Evolutionary conservation across 805 yeast species (phyloP).

Genomic region (Hanseniaspora lachancei): DNA sequence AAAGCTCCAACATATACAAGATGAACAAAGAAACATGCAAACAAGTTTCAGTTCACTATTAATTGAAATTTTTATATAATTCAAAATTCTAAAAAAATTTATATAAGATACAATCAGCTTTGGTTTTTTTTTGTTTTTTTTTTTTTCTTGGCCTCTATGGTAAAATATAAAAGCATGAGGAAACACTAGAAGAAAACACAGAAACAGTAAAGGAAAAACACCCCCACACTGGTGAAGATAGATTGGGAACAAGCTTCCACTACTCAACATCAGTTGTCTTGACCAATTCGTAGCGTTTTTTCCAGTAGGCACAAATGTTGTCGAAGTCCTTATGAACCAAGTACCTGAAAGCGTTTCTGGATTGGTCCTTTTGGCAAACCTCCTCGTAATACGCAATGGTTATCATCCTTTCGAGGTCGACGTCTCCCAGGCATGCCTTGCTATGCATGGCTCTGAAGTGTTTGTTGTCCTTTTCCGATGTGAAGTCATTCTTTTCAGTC

Average conservation of each 20-base stretch:
- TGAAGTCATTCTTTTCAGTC: conserved; percentile 17
- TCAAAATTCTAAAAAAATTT: neutral
- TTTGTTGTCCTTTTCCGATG: conserved; percentile 8
- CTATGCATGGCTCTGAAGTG: conserved; percentile 11
- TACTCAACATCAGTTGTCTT: no score
- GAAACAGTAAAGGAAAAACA: no score
- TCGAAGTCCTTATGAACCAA: neutral
- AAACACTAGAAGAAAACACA: no score
- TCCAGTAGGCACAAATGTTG: conserved; percentile 7
- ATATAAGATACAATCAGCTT: neutral
- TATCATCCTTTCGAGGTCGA: conserved; percentile 6
- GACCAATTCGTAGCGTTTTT: neutral
- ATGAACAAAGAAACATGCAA: neutral
- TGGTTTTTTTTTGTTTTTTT: no score
- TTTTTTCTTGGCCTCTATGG: no score
- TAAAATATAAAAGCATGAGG: no score
- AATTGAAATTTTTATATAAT: neutral
- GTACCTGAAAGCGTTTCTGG: conserved; percentile 1
- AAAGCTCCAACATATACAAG: neutral
- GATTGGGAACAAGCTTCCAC: no score
- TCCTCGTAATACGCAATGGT: conserved; percentile 1
- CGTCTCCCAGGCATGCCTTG: neutral
- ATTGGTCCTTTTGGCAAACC: conserved; percentile 5
- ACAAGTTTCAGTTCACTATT: neutral
- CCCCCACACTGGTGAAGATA: no score